These are phyloP conservation scores for Proliferodiscus dingleyae DNA, from an alignment of 2,329 filamentous ascomycete genomes.

Conservation along the genomic window DNA sequence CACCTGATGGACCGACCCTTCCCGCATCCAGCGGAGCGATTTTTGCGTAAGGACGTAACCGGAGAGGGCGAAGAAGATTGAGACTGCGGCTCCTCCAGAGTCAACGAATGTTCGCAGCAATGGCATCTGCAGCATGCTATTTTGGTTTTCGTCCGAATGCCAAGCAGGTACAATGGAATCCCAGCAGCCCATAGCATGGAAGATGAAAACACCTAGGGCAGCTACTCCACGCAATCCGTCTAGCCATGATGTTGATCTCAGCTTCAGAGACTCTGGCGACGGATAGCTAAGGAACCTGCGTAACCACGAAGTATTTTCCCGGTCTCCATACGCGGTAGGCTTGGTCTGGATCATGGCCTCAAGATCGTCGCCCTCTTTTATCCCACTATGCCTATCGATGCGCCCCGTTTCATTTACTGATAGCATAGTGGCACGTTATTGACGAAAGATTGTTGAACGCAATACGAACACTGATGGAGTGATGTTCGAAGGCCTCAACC, in stretches of 20 bases:
- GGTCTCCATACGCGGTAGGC: too few species aligned
- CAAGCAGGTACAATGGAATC: constrained; percentile 18
- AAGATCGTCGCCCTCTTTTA: too few species aligned
- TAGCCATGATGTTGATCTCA: constrained; percentile 39
- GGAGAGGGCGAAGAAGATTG: constrained; percentile 45
- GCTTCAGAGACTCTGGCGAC: constrained; percentile 12
- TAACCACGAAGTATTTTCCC: constrained; percentile 1
- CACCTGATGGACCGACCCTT: constrained; percentile 32
- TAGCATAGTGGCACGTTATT: too few species aligned
- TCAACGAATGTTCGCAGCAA: constrained; percentile 37
- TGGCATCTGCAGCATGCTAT: constrained; percentile 37
- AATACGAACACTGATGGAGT: too few species aligned
- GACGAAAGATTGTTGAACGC: too few species aligned
- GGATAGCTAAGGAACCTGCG: constrained; percentile 21
- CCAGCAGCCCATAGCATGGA: constrained; percentile 38
- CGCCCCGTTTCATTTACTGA: too few species aligned
- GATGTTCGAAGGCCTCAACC: too few species aligned
- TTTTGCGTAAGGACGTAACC: constrained; percentile 43
- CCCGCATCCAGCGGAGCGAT: constrained; percentile 36
- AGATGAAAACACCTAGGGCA: constrained; percentile 41
- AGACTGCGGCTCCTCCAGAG: constrained; percentile 42
- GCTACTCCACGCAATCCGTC: constrained; percentile 44
- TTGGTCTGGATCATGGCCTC: too few species aligned
- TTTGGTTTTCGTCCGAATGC: constrained; percentile 31
- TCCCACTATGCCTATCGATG: too few species aligned